A percentile compares a stretch with the other conserved stretches of the same genome.
Evolutionary conservation across 2,329 filamentous ascomycete genomes (phyloP).

Genomic region (Penicillium sp.): DNA sequence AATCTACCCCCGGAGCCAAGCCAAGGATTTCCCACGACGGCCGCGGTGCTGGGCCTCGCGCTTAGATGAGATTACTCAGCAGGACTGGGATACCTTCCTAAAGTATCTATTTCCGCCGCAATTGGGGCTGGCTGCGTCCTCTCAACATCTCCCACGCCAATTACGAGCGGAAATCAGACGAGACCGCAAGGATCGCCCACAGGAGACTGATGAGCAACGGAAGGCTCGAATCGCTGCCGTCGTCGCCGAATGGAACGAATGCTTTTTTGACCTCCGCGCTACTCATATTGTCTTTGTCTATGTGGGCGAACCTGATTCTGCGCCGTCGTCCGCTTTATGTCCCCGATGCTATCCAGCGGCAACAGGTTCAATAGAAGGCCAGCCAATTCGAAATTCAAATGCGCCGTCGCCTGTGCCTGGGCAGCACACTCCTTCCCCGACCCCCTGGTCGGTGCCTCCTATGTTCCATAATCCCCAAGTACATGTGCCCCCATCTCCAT

Average conservation of each 20-base stretch:
- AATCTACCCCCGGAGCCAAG: constrained; percentile 43
- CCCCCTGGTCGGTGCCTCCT: constrained; percentile 17
- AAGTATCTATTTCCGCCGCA: constrained; percentile 44
- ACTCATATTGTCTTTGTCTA: constrained; percentile 38
- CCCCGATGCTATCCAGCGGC: constrained; percentile 43
- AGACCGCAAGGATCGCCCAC: constrained; percentile 44
- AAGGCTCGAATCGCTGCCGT: constrained; percentile 40
- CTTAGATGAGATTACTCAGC: constrained; percentile 37
- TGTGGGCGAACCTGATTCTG: constrained; percentile 34
- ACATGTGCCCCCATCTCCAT: constrained; percentile 12
- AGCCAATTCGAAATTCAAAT: constrained; percentile 10
- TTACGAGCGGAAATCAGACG: constrained; percentile 43
- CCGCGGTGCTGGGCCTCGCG: constrained; percentile 43
- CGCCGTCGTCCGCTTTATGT: constrained; percentile 40
- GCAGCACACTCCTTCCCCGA: constrained; percentile 15
- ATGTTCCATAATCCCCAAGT: constrained; percentile 13
- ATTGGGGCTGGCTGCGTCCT: constrained; percentile 39
- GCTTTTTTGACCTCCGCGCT: constrained; percentile 42
- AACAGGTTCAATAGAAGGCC: constrained; percentile 23
- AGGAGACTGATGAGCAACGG: constrained; percentile 45
- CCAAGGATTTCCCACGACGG: constrained; percentile 44
- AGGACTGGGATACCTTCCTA: constrained; percentile 48
- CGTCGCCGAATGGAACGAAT: constrained; percentile 46
- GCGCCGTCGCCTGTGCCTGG: constrained; percentile 11
- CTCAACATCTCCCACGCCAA: constrained; percentile 39